Conservation (phyloP, 495 filamentous ascomycete species). For the Penicillium coprophilum region DNA sequence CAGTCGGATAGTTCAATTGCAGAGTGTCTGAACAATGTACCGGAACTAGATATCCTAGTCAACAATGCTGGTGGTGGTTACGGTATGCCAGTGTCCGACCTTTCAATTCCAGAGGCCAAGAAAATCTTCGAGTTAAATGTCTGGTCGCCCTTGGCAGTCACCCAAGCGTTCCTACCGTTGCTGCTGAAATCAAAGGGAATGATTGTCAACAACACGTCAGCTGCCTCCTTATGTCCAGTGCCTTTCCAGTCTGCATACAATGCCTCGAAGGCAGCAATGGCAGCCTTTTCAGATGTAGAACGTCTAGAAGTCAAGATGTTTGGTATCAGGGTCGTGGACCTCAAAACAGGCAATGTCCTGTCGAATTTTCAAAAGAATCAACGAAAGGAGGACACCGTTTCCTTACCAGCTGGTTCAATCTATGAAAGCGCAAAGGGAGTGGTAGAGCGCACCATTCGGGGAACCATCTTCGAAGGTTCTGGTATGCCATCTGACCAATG, state of each 20-base stretch:
- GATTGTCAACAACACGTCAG: constrained; percentile 31
- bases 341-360: constrained; percentile 12
- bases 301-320: constrained; percentile 54
- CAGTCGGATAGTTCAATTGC: constrained; percentile 31
- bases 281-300: constrained; percentile 34
- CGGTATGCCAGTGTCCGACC: constrained; percentile 37
- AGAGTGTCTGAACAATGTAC: constrained; percentile 16
- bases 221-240: constrained; percentile 59
- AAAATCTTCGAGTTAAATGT: constrained; percentile 49
- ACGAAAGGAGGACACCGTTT: no score
- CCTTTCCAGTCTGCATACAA: constrained; percentile 7
- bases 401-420: no score
- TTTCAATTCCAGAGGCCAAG: constrained; percentile 34
- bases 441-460: no score
- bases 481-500: no score
- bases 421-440: no score
- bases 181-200: constrained; percentile 37
- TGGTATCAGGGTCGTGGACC: constrained; percentile 17
- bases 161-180: constrained; percentile 43
- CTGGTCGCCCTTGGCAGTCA: constrained; percentile 35
- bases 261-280: constrained; percentile 8
- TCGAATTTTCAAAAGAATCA: no score
- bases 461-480: no score
- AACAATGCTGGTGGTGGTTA: constrained; percentile 42
- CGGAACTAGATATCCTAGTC: constrained; percentile 40